A percentile compares a stretch with the other conserved stretches of the same genome.
Evolutionary conservation across 306 rosid genomes (phyloP).

Genomic region (Purshia tridentata): DNA sequence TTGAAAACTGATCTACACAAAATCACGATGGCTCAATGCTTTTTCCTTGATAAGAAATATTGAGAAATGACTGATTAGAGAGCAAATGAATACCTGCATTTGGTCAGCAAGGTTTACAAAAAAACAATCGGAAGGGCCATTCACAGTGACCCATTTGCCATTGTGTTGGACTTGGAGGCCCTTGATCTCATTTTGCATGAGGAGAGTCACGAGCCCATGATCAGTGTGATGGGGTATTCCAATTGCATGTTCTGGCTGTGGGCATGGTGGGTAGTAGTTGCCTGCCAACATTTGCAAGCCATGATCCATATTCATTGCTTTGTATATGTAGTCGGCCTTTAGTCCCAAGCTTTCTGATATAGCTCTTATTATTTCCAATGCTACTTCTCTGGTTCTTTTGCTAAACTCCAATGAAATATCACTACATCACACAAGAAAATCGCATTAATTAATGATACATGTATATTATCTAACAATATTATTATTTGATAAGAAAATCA

Average conservation of each 20-base stretch:
- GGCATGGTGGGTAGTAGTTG: conserved; percentile 33
- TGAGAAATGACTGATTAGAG: neutral
- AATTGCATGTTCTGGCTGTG: conserved; percentile 30
- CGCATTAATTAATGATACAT: too few relatives aligned
- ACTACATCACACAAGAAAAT: neutral
- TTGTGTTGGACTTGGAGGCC: conserved; percentile 30
- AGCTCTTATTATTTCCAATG: conserved; percentile 5
- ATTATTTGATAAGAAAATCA: too few relatives aligned
- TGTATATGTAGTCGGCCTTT: conserved; percentile 22
- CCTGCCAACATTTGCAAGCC: conserved; percentile 18
- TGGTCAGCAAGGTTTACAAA: conserved; percentile 28
- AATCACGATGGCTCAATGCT: too few relatives aligned
- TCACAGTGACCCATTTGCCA: conserved; percentile 28
- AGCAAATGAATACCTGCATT: conserved; percentile 16
- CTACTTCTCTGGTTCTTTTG: conserved; percentile 11
- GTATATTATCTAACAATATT: too few relatives aligned
- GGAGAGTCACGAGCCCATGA: conserved; percentile 19
- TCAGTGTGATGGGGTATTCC: conserved; percentile 30
- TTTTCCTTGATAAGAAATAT: too few relatives aligned
- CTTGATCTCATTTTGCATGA: conserved; percentile 25
- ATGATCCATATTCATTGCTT: conserved; percentile 11
- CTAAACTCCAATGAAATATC: conserved; percentile 12
- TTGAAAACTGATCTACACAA: too few relatives aligned
- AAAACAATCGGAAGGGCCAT: conserved; percentile 17
- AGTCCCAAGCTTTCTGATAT: conserved; percentile 31